A percentile compares a stretch with the other conserved stretches of the same genome.
Evolutionary conservation across 228 moss, liverwort and hornwort genomes (phyloP).

Genomic region (Sphagnum magellanicum): DNA sequence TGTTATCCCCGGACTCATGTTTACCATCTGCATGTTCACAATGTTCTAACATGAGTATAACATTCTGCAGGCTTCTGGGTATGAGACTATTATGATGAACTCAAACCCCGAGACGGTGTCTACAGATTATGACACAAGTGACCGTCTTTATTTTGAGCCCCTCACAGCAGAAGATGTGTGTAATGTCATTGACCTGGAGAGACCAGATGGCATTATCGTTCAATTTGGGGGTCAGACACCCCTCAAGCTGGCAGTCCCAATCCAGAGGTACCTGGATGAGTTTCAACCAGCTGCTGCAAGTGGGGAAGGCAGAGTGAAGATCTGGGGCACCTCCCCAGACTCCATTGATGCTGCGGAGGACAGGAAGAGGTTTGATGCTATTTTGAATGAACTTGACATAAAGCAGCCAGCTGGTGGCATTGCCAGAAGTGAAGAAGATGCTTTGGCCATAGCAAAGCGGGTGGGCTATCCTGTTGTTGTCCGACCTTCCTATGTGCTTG

Average conservation of each 20-base stretch:
- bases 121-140: constrained; percentile 91
- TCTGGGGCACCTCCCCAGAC: constrained; percentile 94
- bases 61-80: constrained; percentile 67
- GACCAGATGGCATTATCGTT: constrained; percentile 90
- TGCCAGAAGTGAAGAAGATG: constrained; percentile 87
- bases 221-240: constrained; percentile 98
- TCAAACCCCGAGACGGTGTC: constrained; percentile 98
- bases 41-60: neutral
- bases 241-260: constrained; percentile 82
- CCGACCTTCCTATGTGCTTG: constrained; percentile 88
- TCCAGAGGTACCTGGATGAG: constrained; percentile 73
- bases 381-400: constrained; percentile 71
- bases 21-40: neutral
- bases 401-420: constrained; percentile 89
- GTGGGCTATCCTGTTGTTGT: constrained; percentile 98
- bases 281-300: constrained; percentile 67
- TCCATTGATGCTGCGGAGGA: constrained; percentile 97
- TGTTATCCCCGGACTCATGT: neutral
- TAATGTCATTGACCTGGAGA: constrained; percentile 90
- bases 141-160: constrained; percentile 92
- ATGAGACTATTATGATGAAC: constrained; percentile 98
- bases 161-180: constrained; percentile 87
- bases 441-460: constrained; percentile 70
- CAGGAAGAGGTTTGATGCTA: constrained; percentile 84
- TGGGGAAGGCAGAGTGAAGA: constrained; percentile 71